Base-by-base conservation (phyloP, 2,329 filamentous ascomycete species). In the Fusarium dimerum region DNA sequence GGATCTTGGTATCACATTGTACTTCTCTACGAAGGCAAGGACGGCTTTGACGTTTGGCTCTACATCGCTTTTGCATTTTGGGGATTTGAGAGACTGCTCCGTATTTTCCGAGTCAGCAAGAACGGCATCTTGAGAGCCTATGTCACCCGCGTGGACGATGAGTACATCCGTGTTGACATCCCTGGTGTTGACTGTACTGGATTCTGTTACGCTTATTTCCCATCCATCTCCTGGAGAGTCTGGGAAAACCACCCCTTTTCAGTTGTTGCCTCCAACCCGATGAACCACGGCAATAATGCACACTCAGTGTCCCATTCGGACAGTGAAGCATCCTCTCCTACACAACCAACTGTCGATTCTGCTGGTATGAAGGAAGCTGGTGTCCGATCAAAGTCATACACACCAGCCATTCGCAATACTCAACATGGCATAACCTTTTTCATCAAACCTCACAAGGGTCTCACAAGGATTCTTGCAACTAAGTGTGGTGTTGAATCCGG, bases 1-100 rank as follows among this genome's bases (percentile, higher is more conserved):
- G 76, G 72, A 3, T 70, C 69, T 36, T 79, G 71, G 65, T 74
- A 73, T 40, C 77, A 80, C 48, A 71, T 78, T 43, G 52, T 64
- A 5, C 50, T 65, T 9, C 59, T 67, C 0, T 77, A 73, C 54
- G 46, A 59, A 1, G 63, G 69, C 36, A 60, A 68, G 5, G 76
- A 73, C 63, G 78, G 77, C 1, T 76, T 80, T 47, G 76, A 71
- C 36, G 59, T 63, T 15, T 71, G 65, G 62, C 43, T 71, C 5
- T 64, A 63, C 15, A 55, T 66, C 11, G 51, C 67, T 6, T 63
- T 67, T 12, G 60, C 53, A 1, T 41, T 71, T 5, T 71, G 68
- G 69, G 62, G 52, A 1, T 64, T 65, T 20, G 69, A 71, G 38
- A 54, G 67, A 12, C 3, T 68, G 0, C 36, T 67, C 10, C 65